These are phyloP conservation scores for Solanum etuberosum DNA, from an alignment of 257 asterid species.

Conservation along the genomic window DNA sequence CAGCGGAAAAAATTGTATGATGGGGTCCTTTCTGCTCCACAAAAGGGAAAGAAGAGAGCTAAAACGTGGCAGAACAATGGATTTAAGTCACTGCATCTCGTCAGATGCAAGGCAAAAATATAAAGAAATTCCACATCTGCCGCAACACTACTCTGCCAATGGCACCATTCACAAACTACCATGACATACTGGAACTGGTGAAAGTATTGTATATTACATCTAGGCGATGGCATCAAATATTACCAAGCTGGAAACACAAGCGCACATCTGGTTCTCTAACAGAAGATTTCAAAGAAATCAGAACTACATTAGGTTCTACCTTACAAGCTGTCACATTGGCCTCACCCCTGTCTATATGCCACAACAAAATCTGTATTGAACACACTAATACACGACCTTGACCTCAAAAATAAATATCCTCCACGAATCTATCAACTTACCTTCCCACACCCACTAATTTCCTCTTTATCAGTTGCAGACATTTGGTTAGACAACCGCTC, in stretches of 20 bases:
- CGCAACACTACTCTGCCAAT: background rate
- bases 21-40: background rate
- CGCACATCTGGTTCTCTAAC: background rate
- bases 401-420: background rate
- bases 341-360: background rate
- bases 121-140: background rate
- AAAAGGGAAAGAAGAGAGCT: background rate
- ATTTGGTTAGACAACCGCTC: background rate
- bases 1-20: background rate
- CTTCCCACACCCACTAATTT: background rate
- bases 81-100: background rate
- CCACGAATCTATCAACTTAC: background rate
- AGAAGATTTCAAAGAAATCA: background rate
- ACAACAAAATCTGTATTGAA: background rate
- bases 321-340: background rate
- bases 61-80: background rate
- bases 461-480: background rate
- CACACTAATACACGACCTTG: background rate
- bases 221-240: background rate
- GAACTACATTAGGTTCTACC: background rate
- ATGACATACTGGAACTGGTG: background rate
- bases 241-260: background rate
- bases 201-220: background rate
- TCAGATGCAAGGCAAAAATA: background rate
- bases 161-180: background rate